Evolutionary conservation across 495 filamentous ascomycete genomes (phyloP), one percentile per base, ranked within the genome.

Genomic region (Immersiella caudata): DNA sequence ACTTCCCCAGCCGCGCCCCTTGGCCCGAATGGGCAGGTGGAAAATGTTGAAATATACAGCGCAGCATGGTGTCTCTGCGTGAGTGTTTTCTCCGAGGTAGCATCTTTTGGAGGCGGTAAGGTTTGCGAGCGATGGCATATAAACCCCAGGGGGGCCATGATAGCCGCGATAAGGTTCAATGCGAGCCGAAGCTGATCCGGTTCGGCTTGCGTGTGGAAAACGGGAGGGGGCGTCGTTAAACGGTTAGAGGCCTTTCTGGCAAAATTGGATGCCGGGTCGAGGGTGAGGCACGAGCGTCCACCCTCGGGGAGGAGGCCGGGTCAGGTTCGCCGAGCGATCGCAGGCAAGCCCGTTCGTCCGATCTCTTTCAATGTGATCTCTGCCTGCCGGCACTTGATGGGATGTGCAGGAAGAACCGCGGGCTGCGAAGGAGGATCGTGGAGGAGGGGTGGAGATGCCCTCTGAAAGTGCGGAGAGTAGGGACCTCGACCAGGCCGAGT

Each of bases 211-310:
- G 35, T 62, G 60, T 46, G 54, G 22, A 26, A 27, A 18, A 21
- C 11, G 54, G 20, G 54, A 57, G 18, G 22, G 26, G 54, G 54
- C 54, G 54, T 57, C 54, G 4, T 12, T 46, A 46, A 12, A 46
- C 11, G 40, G 40, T 29, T 27, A 27, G 21, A 11, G 36, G 36
- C 7, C 9, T 36, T 58, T 58, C 63, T 65, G 63, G 27, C 63
- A 65, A 65, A 65, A 65, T 65, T 25, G 63, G 35, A 46, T 52
- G 61, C 63, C 52, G 63, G 63, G 63, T 58, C 24, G 26, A 49
- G 18, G 26, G 18, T 27, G 29, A 57, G 63, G 52, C 63, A 65
- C 63, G 63, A 65, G 63, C 63, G 27, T 56, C 63, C 56, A 59
- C 56, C 56, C 7, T 24, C n/a, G 9, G 52, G 52, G 50, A 29